Evolutionary conservation across 2,329 filamentous ascomycete genomes (phyloP), one percentile per base, ranked within the genome.

Genomic region (Phoma sp.): DNA sequence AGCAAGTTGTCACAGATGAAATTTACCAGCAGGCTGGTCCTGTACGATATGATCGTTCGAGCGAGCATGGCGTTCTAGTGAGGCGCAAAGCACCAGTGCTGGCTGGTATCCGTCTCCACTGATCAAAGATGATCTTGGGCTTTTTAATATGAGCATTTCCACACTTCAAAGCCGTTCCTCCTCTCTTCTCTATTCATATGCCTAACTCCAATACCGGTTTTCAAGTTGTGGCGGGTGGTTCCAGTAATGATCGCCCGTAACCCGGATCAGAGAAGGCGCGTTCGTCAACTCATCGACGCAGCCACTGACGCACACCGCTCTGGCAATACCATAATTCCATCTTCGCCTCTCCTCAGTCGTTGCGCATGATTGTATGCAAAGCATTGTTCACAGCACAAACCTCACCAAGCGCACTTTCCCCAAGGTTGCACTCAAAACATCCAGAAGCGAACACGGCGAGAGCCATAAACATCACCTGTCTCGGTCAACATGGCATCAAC

Each of bases 231-330:
- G 25, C 17, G 35, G 31, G 41, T 44, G 15, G 32, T 41, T 52
- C 22, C n/a, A 41, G 38, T 38, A 51, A 43, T 51, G 52, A 55
- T 51, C 52, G 46, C 37, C 43, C 41, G 32, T 35, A 51, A 45
- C 35, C 52, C 46, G 37, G 37, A 55, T 51, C 52, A 43, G 52
- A 55, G 32, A 46, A 46, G 47, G 46, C 32, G 52, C 32, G 9
- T 40, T 51, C 41, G 40, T 41, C 43, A 41, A 50, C 36, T 40
- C 25, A 39, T 51, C 46, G n/a, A 41, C 25, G 40, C 46, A 51
- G 46, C 52, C 43, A 43, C 52, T 51, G 52, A 55, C 52, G 52
- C 52, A 55, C 46, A 47, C 43, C 31, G 46, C 31, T 45, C n/a
- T 37, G 17, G 36, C 36, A 32, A 29, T 31, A 29, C n/a, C 39